phyloP scores from a whole-genome alignment of 192 early-diverging fungal species.

The Rhizophagus sp. region DNA sequence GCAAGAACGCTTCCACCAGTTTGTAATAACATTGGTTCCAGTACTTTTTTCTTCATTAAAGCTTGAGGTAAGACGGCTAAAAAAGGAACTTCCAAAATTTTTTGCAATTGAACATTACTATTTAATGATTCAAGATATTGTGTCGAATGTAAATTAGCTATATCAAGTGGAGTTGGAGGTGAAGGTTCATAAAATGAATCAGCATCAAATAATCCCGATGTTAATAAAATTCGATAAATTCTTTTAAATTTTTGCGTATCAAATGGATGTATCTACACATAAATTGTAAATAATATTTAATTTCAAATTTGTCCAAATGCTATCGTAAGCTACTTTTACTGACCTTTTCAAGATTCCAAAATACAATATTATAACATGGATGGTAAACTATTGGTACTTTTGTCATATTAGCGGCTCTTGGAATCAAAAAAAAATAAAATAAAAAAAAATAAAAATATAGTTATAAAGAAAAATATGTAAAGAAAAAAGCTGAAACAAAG shows the following conservation, averaged over 20 bases:
- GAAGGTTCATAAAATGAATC: constrained; percentile 21
- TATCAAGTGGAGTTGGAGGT: constrained; percentile 16
- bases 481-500: no score
- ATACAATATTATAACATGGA: constrained; percentile 23
- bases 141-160: constrained; percentile 14
- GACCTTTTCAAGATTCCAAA: constrained; percentile 25
- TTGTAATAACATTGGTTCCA: constrained; percentile 30
- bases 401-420: background rate
- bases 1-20: constrained; percentile 29
- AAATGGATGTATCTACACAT: constrained; percentile 19
- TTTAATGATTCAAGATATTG: constrained; percentile 28
- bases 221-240: constrained; percentile 10
- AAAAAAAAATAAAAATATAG: no score
- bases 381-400: constrained; percentile 28
- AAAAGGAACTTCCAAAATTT: constrained; percentile 29
- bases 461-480: no score
- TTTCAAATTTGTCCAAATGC: background rate
- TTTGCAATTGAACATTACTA: constrained; percentile 4
- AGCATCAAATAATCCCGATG: background rate
- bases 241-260: constrained; percentile 30
- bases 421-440: no score
- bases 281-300: background rate
- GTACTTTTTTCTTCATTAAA: constrained; percentile 25
- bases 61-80: constrained; percentile 18
- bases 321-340: background rate